Percentiles rank a stretch among this genome's conserved stretches.
Conservation (phyloP, 352 stramenopile genomes). For the Pythium phragmitis region DNA sequence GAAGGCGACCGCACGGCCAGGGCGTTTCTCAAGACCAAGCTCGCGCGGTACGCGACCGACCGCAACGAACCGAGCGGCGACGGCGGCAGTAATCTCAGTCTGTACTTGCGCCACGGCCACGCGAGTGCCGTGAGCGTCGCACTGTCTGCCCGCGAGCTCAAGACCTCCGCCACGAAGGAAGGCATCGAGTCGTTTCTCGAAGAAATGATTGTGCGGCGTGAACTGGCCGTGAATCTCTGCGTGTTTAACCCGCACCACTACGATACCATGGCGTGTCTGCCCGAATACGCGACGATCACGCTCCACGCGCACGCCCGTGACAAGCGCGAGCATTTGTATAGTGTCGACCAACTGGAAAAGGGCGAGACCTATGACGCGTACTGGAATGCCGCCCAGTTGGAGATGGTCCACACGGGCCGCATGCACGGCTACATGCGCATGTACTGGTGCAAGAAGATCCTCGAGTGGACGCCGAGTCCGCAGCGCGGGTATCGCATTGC, state of each 20-base stretch:
- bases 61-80: constrained; percentile 96
- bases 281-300: constrained; percentile 91
- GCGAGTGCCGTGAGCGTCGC: constrained; percentile 71
- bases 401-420: constrained; percentile 93
- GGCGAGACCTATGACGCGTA: constrained; percentile 95
- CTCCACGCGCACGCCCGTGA: constrained; percentile 89
- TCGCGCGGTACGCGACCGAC: constrained; percentile 61
- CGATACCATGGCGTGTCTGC: constrained; percentile 89
- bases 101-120: constrained; percentile 95
- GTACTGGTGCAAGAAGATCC: constrained; percentile 99
- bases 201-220: constrained; percentile 95
- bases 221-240: constrained; percentile 97
- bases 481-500: constrained; percentile 90
- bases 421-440: constrained; percentile 95
- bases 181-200: constrained; percentile 94
- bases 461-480: constrained; percentile 96
- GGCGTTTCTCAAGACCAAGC: constrained; percentile 87
- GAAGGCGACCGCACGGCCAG: constrained; percentile 68
- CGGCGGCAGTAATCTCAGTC: constrained; percentile 89
- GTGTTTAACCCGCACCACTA: constrained; percentile 94
- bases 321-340: constrained; percentile 91
- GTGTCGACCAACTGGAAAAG: constrained; percentile 87
- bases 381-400: constrained; percentile 98
- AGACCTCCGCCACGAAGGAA: constrained; percentile 54
- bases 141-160: constrained; percentile 60